These are phyloP conservation scores for Chaetoceros tenuissimus DNA, from an alignment of 108 stramenopile species.

Conservation along the genomic window DNA sequence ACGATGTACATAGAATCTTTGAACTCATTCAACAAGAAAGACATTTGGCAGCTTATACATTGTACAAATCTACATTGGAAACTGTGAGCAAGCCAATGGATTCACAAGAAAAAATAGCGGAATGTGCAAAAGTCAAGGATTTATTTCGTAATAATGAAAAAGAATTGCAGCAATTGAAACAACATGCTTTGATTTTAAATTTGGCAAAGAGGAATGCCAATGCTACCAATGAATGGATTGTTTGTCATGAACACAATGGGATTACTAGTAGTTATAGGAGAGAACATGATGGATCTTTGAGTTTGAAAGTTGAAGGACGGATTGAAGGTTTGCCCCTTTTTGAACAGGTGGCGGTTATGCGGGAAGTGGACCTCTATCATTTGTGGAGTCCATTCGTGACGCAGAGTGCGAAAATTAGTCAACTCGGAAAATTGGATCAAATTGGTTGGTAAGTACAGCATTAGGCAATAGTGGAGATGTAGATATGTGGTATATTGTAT, in stretches of 20 bases:
- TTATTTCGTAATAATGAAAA: neutral
- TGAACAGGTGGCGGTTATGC: slow-evolving; percentile 85
- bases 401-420: slow-evolving; percentile 42
- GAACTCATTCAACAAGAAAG: neutral
- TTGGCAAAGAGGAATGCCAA: neutral
- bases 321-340: slow-evolving; percentile 65
- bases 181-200: neutral
- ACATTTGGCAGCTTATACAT: neutral
- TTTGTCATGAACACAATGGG: neutral
- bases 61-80: too few species aligned
- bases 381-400: slow-evolving; percentile 86
- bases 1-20: neutral
- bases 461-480: too few species aligned
- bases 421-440: slow-evolving; percentile 82
- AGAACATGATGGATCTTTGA: slow-evolving; percentile 57
- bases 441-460: slow-evolving; percentile 83
- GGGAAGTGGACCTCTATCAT: slow-evolving; percentile 85
- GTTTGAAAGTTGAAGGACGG: slow-evolving; percentile 73
- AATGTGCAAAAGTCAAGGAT: neutral
- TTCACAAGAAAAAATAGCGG: neutral
- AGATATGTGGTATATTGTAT: too few species aligned
- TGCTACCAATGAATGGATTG: neutral
- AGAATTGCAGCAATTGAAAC: neutral
- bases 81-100: neutral
- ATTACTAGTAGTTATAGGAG: slow-evolving; percentile 70